Base-by-base conservation (phyloP, 2,329 filamentous ascomycete genomes). In the Aspergillus felis region DNA sequence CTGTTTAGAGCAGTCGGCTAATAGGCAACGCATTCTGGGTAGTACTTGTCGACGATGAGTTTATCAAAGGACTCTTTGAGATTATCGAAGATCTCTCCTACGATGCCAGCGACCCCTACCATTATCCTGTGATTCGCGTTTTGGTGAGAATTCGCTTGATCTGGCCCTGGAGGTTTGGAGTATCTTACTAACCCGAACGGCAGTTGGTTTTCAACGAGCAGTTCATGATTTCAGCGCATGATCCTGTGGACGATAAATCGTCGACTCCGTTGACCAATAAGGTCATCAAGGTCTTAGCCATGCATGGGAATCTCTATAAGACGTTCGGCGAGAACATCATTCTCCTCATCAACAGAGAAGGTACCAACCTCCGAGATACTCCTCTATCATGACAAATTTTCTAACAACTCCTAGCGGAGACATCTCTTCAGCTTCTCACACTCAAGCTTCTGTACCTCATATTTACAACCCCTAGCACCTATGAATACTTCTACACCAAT, bases 291-390 rank as follows among this genome's bases (percentile, higher is more conserved):
- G 83, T 92, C 42, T 82, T 99, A 47, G 93, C 91, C 54, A 81
- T 90, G 25, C 83, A 94, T 68, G 93, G 93, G 3, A 84, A 86
- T 51, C 81, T 81, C 1, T 97, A 92, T 73, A 92, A 93, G 70
- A 97, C 93, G 0, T 99, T 99, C 78, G 94, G 94, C 53, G 93
- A 97, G 78, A 99, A 97, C 66, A 89, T 99, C 59, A 99, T 99
- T 62, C 80, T 99, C 4, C 83, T 99, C 1, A 82, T 99, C 42
- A 99, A 99, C 71, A 88, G 94, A 66, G 94, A 97, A 79, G 91
- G 80, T 81, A 71, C 41, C 27, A 38, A 27, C n/a, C 8, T 41
- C 10, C 8, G 27, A 51, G 12, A 17, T 35, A 27, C 41, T 29
- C 25, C 28, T 35, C 20, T 49, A 5, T n/a, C 42, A 10, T 50